Conservation (phyloP, 768 basidiomycete genomes). For the Trametes punicea region DNA sequence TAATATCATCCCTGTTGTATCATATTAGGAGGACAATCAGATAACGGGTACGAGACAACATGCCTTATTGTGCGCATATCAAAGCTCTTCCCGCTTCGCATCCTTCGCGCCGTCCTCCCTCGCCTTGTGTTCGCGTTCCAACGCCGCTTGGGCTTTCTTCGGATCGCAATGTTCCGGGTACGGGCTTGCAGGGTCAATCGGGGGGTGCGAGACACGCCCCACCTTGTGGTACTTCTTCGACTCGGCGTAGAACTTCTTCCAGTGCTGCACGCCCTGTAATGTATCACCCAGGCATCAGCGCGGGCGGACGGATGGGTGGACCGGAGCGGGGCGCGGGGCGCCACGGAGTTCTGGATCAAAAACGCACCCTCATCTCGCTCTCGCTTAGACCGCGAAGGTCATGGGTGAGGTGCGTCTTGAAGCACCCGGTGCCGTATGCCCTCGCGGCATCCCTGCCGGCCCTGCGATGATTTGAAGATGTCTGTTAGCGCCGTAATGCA, state of each 20-base stretch:
- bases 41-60: constrained; percentile 8
- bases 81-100: constrained; percentile 15
- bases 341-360: not conserved
- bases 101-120: constrained; percentile 24
- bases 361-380: constrained; percentile 63
- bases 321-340: not conserved
- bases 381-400: constrained; percentile 81
- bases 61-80: constrained; percentile 3
- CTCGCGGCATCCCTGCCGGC: constrained; percentile 88
- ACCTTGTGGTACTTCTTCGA: constrained; percentile 78
- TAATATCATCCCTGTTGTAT: constrained; percentile 16
- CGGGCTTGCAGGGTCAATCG: constrained; percentile 75
- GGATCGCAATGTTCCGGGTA: constrained; percentile 72
- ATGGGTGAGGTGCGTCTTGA: constrained; percentile 85
- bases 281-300: constrained; percentile 1
- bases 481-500: constrained; percentile 8
- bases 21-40: constrained; percentile 8
- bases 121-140: constrained; percentile 19
- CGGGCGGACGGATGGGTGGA: not conserved
- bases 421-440: constrained; percentile 93
- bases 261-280: constrained; percentile 69
- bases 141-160: constrained; percentile 41
- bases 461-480: constrained; percentile 33
- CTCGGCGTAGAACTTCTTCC: constrained; percentile 86
- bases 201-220: constrained; percentile 70